Percentiles rank a stretch among this genome's conserved stretches.
These are phyloP conservation scores for Myxozyma sirexii DNA, from an alignment of 805 yeast genomes.

Conservation along the genomic window DNA sequence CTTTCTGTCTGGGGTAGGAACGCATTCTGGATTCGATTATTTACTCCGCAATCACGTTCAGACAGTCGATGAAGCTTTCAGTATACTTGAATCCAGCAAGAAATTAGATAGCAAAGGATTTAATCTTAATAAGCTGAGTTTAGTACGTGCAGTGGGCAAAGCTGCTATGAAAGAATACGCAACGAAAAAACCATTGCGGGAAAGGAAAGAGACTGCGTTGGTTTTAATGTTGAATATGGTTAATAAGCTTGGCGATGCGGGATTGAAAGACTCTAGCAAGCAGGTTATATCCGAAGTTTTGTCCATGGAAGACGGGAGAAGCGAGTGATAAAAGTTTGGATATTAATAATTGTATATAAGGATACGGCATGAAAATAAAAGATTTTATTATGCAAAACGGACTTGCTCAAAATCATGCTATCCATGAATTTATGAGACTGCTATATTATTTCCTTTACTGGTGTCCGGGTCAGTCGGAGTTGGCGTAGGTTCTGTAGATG, in stretches of 20 bases:
- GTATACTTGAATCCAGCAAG: slow-evolving; percentile 1
- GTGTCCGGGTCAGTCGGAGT: neutral
- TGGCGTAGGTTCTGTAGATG: slow-evolving; percentile 1
- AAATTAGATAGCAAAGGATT: neutral
- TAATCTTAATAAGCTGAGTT: neutral
- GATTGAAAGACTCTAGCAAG: neutral
- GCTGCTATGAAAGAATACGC: neutral
- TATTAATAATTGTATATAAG: neutral
- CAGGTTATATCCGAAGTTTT: neutral
- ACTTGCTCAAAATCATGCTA: neutral
- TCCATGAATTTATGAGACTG: neutral
- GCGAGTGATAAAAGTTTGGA: neutral
- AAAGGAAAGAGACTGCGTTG: neutral
- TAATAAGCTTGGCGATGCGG: neutral
- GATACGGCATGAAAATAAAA: neutral
- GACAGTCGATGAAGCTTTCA: slow-evolving; percentile 21
- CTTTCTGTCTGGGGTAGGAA: neutral
- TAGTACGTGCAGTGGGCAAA: neutral
- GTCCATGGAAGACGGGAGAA: neutral
- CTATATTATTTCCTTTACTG: neutral
- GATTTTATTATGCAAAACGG: neutral
- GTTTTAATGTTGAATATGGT: slow-evolving; percentile 2
- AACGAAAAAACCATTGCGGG: neutral
- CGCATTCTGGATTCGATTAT: neutral
- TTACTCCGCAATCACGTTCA: neutral